Base-by-base conservation (phyloP, 2,329 filamentous ascomycete species). In the Scortechinia acanthostroma region DNA sequence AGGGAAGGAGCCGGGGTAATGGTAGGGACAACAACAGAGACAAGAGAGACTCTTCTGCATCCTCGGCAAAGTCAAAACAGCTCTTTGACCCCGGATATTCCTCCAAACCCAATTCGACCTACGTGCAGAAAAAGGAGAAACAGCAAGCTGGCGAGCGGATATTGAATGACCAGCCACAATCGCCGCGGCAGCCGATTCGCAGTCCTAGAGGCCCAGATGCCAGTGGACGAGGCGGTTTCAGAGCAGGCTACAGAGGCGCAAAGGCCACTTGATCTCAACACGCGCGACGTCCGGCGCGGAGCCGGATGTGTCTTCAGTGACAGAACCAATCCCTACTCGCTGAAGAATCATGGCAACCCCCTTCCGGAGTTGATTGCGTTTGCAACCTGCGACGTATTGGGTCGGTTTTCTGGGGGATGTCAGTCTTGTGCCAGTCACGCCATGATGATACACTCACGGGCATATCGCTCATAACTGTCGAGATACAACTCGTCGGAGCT, bases 401-500 rank as follows among this genome's bases (percentile, higher is more conserved):
- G 76, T 20, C 77, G 66, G 52, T 83, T 82, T 58, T 81, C 35
- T 40, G 35, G 6, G 35, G 28, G 22, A n/a, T 30, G 50, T 22
- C 50, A 49, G 42, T 51, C 46, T 33, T 25, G 45, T 25, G 15
- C 42, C 23, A 42, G 33, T 40, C 25, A 33, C 22, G 2, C 13
- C 22, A 16, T 42, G 21, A 30, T 3, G 42, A 22, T 21, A 10
- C 22, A 30, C 35, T 40, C 20, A 40, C 35, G 53, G 21, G 77
- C 80, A 67, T 86, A 86, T 60, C 80, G 62, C 61, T 85, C 77
- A 64, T 86, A 86, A 49, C 77, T 83, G 53, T 86, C 82, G 46
- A 83, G 58, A 55, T 87, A 88, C 45, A 86, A 62, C 42, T 79
- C 73, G 50, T 63, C 59, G 19, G 53, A 48, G 46, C 61, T 64